Evolutionary conservation across 768 basidiomycete species (phyloP).

Genomic region (Boletus coccyginus): DNA sequence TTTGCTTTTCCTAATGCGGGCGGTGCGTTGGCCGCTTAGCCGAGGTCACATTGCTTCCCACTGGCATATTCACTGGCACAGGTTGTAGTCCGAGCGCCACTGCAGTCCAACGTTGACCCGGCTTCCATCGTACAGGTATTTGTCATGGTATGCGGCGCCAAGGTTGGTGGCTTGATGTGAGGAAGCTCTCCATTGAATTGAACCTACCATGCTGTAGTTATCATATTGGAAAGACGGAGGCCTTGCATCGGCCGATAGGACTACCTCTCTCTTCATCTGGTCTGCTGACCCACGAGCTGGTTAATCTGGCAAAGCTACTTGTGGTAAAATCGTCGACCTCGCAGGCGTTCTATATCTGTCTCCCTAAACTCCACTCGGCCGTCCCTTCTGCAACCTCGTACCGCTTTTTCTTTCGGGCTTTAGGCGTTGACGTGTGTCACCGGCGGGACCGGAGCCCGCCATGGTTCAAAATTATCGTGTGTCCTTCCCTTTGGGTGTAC

Average conservation of each 20-base stretch:
- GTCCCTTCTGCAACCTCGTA: background rate
- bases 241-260: background rate
- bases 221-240: background rate
- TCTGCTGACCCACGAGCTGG: background rate
- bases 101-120: background rate
- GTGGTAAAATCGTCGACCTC: background rate
- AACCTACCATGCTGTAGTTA: slow-evolving; percentile 1
- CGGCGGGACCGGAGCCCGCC: background rate
- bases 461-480: background rate
- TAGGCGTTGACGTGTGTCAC: background rate
- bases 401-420: background rate
- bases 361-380: no score
- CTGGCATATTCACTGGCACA: no score
- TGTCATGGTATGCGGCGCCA: background rate
- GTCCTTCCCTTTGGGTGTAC: background rate
- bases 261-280: no score
- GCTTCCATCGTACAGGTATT: background rate
- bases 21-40: no score
- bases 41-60: no score
- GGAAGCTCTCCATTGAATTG: background rate
- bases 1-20: background rate
- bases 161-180: background rate
- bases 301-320: background rate
- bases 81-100: background rate
- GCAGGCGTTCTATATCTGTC: background rate